These are phyloP conservation scores for Coprinellus micaceus DNA, from an alignment of 768 basidiomycete species.

Conservation along the genomic window DNA sequence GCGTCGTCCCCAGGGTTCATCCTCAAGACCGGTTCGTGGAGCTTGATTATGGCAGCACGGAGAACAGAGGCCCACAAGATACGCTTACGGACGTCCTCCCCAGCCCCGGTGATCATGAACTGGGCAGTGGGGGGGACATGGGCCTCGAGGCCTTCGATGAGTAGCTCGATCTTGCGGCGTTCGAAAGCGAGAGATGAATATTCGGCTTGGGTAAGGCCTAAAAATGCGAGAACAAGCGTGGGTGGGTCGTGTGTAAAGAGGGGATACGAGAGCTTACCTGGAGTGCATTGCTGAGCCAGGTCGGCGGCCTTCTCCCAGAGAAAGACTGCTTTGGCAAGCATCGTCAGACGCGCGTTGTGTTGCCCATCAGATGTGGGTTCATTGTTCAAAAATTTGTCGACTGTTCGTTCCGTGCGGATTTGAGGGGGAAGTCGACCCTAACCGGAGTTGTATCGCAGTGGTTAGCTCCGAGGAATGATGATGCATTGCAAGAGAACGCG, in stretches of 20 bases:
- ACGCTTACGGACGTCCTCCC: conserved; percentile 6
- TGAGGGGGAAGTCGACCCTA: conserved; percentile 6
- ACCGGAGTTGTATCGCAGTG: background rate
- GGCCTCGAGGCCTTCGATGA: conserved; percentile 4
- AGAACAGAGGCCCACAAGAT: conserved; percentile 4
- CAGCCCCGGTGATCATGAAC: conserved; percentile 1
- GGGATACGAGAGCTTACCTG: background rate
- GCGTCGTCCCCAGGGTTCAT: conserved; percentile 1
- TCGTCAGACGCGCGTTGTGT: background rate
- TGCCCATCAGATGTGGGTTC: background rate
- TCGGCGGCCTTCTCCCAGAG: conserved; percentile 5
- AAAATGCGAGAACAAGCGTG: background rate
- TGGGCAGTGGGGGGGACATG: background rate
- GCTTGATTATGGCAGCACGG: conserved; percentile 2
- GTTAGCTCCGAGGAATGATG: background rate
- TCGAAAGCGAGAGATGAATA: background rate
- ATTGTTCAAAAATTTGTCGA: conserved; percentile 1
- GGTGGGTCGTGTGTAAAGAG: background rate
- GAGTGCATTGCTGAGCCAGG: background rate
- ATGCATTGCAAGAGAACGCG: background rate
- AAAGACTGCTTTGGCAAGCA: conserved; percentile 6
- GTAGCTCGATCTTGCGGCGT: background rate
- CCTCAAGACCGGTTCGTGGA: background rate
- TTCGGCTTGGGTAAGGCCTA: conserved; percentile 5
- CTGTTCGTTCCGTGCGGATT: background rate